Evolutionary conservation across 805 yeast species (phyloP), one percentile per base, ranked within the genome.

Genomic region (Ogataea chonburiensis): DNA sequence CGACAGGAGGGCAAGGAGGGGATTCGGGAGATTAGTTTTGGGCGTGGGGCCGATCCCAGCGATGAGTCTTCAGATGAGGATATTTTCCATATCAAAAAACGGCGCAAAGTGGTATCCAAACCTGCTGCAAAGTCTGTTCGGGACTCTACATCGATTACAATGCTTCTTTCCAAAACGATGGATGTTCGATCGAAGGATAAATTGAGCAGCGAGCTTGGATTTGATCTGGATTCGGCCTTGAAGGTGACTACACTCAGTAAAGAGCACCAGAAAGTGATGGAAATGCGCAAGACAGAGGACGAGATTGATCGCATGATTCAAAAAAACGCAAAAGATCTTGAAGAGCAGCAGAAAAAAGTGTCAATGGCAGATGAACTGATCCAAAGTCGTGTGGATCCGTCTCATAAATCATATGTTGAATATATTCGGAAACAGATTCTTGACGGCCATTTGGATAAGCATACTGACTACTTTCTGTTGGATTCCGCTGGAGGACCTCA

Each of bases 161-260:
- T 28, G 11, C 18, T 45, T 11, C 32, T 37, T 18, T 21, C 44
- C 9, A 25, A 26, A 8, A 22, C 41, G 7, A 12, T 37, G 15
- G 24, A 31, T 15, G 24, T 21, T 15, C 38, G 42, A 7, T 22
- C 42, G 5, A 43, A 37, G 26, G 42, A 45, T 17, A 28, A 30
- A 22, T 18, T 48, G 27, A 43, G 28, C 27, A 41, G 30, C 18
- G 49, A 43, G 9, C 30, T 50, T 16, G 55, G 55, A 4, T 50
- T 50, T 28, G 48, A 49, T 28, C 17, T 49, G 18, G 29, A 30
- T 13, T 13, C 33, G 2, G 53, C 55, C 1, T 33, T 50, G 28
- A 33, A 31, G 17, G 30, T 35, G 8, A 21, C 37, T 10, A 28
- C 27, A 12, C 20, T 38, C 5, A 42, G 48, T 7, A 28, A 25